Percentiles rank a stretch among this genome's conserved stretches.
phyloP scores from a whole-genome alignment of 345 rosid genomes.

The Hypericum perforatum region DNA sequence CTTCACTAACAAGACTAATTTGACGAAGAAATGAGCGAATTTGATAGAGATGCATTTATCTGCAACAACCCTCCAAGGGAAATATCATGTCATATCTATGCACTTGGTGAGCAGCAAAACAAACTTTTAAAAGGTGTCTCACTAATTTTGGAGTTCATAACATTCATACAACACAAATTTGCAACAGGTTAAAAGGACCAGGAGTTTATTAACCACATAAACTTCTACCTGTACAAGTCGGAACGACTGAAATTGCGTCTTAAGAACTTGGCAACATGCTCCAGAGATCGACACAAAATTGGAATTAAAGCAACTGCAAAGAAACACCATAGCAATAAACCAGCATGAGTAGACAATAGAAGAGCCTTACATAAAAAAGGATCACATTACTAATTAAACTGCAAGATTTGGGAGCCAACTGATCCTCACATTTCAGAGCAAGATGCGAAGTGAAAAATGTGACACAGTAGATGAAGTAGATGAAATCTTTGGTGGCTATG shows the following conservation, averaged over 20 bases:
- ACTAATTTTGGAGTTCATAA: too few species aligned
- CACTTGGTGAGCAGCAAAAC: too few species aligned
- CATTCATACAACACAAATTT: too few species aligned
- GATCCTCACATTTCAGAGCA: constrained; percentile 72
- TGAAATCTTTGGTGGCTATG: constrained; percentile 80
- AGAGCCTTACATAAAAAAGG: background rate
- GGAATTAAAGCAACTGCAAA: constrained; percentile 86
- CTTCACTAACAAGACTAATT: too few species aligned
- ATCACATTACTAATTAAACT: background rate
- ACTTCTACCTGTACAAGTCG: constrained; percentile 63
- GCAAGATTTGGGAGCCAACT: background rate
- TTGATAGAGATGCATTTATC: too few species aligned
- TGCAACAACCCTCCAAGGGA: too few species aligned
- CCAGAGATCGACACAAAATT: constrained; percentile 70
- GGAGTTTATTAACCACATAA: too few species aligned
- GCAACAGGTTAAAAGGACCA: too few species aligned
- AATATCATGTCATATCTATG: too few species aligned
- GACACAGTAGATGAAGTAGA: constrained; percentile 83
- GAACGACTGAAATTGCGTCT: constrained; percentile 75
- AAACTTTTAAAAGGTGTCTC: too few species aligned
- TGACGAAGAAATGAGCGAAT: too few species aligned
- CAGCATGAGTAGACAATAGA: constrained; percentile 1
- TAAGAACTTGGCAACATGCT: constrained; percentile 75
- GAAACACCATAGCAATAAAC: constrained; percentile 9
- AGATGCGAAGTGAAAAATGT: constrained; percentile 82